These are phyloP conservation scores for Sporothrix protearum DNA, from an alignment of 2,329 filamentous ascomycete genomes.

Conservation along the genomic window DNA sequence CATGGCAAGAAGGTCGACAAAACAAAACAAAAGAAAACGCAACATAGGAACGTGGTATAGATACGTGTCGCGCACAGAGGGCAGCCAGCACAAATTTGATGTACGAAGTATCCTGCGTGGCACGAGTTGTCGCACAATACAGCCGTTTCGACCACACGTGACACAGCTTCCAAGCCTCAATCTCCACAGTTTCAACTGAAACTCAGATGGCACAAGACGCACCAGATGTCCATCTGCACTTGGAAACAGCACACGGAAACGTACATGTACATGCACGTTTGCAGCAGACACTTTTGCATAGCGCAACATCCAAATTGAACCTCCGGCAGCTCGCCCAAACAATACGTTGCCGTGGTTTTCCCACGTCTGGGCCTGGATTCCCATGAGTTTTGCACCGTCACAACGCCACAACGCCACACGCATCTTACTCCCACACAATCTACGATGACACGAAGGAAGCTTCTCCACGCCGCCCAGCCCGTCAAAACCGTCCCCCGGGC, in stretches of 20 bases:
- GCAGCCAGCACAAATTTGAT: not conserved
- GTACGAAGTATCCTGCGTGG: not conserved
- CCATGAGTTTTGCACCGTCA: constrained; percentile 12
- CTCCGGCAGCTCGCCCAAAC: not conserved
- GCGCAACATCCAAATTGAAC: not conserved
- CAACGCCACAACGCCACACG: constrained; percentile 18
- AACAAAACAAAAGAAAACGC: not conserved
- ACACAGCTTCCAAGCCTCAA: not conserved
- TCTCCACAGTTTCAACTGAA: not conserved
- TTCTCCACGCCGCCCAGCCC: constrained; percentile 7
- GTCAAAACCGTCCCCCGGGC: not conserved
- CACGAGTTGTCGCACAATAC: not conserved
- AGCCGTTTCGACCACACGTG: not conserved
- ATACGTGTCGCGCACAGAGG: constrained; percentile 2
- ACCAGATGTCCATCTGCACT: not conserved
- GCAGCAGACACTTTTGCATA: not conserved
- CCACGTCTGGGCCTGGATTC: not conserved
- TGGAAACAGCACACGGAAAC: not conserved
- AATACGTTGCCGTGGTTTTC: constrained; percentile 4
- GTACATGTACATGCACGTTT: not conserved
- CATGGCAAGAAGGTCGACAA: not conserved
- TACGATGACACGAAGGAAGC: too few relatives aligned
- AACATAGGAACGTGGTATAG: constrained; percentile 3
- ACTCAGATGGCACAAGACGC: not conserved
- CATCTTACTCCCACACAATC: not conserved